Percentiles rank a stretch among this genome's conserved stretches.
phyloP scores from a whole-genome alignment of 2,329 filamentous ascomycete genomes.

The Sordariomycetes sp. region DNA sequence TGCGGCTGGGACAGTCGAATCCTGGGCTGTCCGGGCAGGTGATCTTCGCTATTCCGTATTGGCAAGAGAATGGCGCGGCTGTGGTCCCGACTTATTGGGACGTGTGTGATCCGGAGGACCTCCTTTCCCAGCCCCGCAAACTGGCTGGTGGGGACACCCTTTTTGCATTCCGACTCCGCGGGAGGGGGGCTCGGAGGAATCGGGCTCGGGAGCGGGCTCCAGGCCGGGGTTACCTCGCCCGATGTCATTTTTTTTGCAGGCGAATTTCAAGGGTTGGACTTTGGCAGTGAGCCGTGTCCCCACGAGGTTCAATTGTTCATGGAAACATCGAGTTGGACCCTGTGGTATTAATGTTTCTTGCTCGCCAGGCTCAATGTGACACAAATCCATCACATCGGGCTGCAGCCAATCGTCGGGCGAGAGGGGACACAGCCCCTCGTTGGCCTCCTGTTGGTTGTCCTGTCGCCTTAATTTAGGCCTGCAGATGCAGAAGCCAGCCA shows the following conservation, averaged over 20 bases:
- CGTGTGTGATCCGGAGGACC: background rate
- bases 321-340: background rate
- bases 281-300: too few species aligned
- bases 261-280: too few species aligned
- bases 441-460: background rate
- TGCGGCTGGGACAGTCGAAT: background rate
- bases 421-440: background rate
- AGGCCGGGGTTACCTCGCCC: background rate
- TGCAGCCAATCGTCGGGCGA: background rate
- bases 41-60: background rate
- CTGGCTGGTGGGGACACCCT: background rate
- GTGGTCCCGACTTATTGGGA: background rate
- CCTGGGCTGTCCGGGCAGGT: constrained; percentile 1
- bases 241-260: too few species aligned
- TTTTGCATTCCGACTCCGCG: background rate
- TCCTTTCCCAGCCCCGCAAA: background rate
- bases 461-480: background rate
- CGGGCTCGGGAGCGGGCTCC: background rate
- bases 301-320: too few species aligned
- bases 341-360: background rate
- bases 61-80: background rate
- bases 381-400: background rate
- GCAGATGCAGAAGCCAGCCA: background rate
- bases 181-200: background rate
- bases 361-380: background rate